Conservation (phyloP, 192 early-diverging fungal species). For the Entomortierella chlamydospora region DNA sequence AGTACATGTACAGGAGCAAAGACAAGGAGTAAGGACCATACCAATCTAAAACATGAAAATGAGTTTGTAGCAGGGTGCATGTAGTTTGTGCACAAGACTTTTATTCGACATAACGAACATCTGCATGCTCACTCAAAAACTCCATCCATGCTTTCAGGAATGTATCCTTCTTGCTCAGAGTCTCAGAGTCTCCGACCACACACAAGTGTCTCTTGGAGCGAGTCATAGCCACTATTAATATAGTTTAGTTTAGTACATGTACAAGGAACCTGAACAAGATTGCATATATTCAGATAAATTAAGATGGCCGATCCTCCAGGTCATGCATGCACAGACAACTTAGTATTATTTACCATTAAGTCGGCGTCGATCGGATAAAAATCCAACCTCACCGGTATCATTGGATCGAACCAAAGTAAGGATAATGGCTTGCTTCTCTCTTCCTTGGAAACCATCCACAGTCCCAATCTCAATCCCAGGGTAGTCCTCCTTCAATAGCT, state of each 20-base stretch:
- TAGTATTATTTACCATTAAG: slow-evolving; percentile 77
- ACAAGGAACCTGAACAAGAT: neutral
- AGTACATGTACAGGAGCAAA: too few relatives aligned
- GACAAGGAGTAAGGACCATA: too few relatives aligned
- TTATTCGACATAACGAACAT: slow-evolving; percentile 61
- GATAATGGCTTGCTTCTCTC: slow-evolving; percentile 90
- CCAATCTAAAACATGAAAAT: too few relatives aligned
- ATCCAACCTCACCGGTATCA: slow-evolving; percentile 81
- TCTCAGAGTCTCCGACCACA: slow-evolving; percentile 82
- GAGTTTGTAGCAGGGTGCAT: too few relatives aligned
- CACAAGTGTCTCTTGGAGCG: slow-evolving; percentile 87
- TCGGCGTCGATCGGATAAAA: slow-evolving; percentile 82
- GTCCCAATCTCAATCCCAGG: slow-evolving; percentile 82
- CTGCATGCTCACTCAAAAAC: slow-evolving; percentile 59
- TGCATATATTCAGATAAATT: too few relatives aligned
- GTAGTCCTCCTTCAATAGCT: slow-evolving; percentile 62
- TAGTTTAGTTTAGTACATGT: neutral
- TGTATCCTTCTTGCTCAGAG: slow-evolving; percentile 63
- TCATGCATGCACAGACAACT: neutral
- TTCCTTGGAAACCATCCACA: slow-evolving; percentile 93
- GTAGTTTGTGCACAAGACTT: too few relatives aligned
- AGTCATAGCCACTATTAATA: slow-evolving; percentile 80
- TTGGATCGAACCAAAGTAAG: slow-evolving; percentile 88
- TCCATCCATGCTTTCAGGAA: slow-evolving; percentile 64
- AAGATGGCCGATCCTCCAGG: too few relatives aligned